Base-by-base conservation (phyloP, 139 green algal species). In the Zygnema cylindricum region DNA sequence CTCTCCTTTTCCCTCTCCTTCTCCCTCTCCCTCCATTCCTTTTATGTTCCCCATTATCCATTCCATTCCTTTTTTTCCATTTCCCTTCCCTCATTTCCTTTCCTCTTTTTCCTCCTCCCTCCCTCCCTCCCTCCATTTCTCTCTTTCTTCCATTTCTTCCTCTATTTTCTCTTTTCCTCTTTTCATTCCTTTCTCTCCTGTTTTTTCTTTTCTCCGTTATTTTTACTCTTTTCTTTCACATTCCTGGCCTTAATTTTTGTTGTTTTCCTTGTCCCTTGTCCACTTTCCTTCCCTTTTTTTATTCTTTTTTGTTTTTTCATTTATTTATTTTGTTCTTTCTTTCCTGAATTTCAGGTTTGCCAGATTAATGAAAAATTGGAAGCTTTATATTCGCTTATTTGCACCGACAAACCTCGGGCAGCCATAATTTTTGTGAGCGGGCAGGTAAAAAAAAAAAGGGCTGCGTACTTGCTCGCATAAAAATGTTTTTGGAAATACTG, bases 401-500 rank as follows among this genome's bases (percentile, higher is more conserved):
- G 1, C 16, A 11, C 73, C 11, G 84, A 89, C 84, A 38, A 88
- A 41, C 84, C 84, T 88, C 30, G 33, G 71, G 84, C 84, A 35
- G 84, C 84, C 32, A 89, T 89, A 36, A 55, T 89, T 41, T 89
- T 88, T 16, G 63, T 54, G 36, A 82, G 85, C 49, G 82, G 85
- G 36, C 82, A 85, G 77, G 41, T 77, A 11, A 79, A 43, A 16
- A 41, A 79, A 41, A 30, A n/a, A n/a, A n/a, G n/a, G n/a, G n/a
- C n/a, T n/a, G n/a, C n/a, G n/a, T n/a, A n/a, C n/a, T n/a, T n/a
- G n/a, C n/a, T n/a, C n/a, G n/a, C n/a, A n/a, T n/a, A n/a, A n/a
- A n/a, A n/a, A n/a, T n/a, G n/a, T n/a, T n/a, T n/a, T n/a, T n/a
- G n/a, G n/a, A n/a, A n/a, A n/a, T n/a, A n/a, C n/a, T n/a, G n/a